Evolutionary conservation across 1,284 basidiomycete genomes (phyloP).

Genomic region (Papiliotrema fonsecae): DNA sequence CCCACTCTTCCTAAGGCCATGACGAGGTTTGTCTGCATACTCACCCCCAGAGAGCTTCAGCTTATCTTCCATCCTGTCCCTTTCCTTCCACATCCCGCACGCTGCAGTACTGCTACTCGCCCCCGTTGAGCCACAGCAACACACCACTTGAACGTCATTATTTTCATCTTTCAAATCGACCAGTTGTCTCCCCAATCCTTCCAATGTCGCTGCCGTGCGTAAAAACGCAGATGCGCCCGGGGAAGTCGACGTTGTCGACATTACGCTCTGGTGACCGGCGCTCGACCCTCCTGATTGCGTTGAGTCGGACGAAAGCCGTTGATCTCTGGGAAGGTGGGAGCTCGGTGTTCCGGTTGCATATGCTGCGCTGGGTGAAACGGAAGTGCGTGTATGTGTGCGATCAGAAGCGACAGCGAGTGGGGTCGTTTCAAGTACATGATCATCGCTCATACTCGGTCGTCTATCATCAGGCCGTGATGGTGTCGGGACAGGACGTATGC

Average conservation of each 20-base stretch:
- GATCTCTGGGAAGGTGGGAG: no score
- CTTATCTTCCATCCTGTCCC: slow-evolving; percentile 65
- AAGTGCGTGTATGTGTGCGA: no score
- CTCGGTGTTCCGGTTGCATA: no score
- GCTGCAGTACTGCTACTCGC: slow-evolving; percentile 7
- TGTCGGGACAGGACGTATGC: no score
- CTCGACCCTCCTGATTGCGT: neutral
- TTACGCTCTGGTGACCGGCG: neutral
- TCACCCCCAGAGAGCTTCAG: slow-evolving; percentile 76
- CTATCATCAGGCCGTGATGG: no score
- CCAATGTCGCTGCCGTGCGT: slow-evolving; percentile 38
- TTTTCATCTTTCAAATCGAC: slow-evolving; percentile 22
- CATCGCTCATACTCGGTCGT: no score
- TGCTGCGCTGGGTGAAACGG: no score
- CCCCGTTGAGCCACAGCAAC: slow-evolving; percentile 30
- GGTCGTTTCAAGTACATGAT: no score
- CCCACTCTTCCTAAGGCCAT: neutral
- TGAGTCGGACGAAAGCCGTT: no score
- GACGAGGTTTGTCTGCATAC: slow-evolving; percentile 28
- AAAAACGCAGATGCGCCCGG: slow-evolving; percentile 33
- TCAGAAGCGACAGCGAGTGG: no score
- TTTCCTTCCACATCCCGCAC: slow-evolving; percentile 53
- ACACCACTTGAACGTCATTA: slow-evolving; percentile 8
- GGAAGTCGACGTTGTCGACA: slow-evolving; percentile 13
- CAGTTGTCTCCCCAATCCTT: slow-evolving; percentile 34